Evolutionary conservation across 192 early-diverging fungal species (phyloP), one percentile per base, ranked within the genome.

Genomic region (Chytriomyces hyalinus): DNA sequence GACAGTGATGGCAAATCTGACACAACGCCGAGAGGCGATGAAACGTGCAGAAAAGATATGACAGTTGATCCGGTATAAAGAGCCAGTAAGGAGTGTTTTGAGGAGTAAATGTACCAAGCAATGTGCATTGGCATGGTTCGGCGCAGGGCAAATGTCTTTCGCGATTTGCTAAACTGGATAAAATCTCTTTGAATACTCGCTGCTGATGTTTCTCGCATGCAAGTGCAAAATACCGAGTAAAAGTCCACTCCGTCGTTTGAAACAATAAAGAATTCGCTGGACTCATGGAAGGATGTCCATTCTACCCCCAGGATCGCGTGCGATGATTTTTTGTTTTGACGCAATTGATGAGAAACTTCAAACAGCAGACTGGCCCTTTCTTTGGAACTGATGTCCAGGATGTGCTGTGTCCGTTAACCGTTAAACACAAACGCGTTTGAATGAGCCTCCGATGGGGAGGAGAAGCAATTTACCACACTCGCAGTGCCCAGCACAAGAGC

Each of bases 251-350:
- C 61, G 47, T 66, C 71, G n/a, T 49, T 65, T 43, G 70, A 65
- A 65, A 79, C 51, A 46, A 74, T 65, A 60, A 79, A 67, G 62
- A 79, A 67, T 46, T 79, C 78, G 49, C 51, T 44, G 6, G n/a
- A 22, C 4, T 64, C 48, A 22, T 65, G 64, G 46, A 65, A 79
- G 3, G 48, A 7, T 2, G 78, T 67, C 78, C 78, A 79, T 49
- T 79, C 78, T n/a, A 74, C 11, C 0, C 78, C 78, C 0, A 79
- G 65, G 45, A 79, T 74, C 11, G 68, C 78, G 44, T 79, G 70
- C 20, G 71, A 74, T 8, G 46, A 7, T 47, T 78, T 74, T 10
- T 24, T 64, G 46, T 49, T 48, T 24, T 65, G 61, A 3, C 17
- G 9, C 20, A 13, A 9, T 26, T 66, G 51, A 43, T 75, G 73